Base-by-base conservation (phyloP, 129 eudicot species). In the Flaveria ramosissima region DNA sequence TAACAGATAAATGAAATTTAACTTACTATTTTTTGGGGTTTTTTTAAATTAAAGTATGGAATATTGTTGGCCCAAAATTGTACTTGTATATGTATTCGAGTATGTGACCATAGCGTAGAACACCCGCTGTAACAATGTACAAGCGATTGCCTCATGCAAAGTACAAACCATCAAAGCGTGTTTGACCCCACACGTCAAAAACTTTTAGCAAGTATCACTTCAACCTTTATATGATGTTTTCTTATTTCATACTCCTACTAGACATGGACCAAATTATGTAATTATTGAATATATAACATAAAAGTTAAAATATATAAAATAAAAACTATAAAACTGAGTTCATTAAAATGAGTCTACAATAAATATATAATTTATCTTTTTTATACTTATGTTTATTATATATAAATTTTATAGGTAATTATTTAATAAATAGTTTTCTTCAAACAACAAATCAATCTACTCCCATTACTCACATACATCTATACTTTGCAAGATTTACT, bases 141-240 rank as follows among this genome's bases (percentile, higher is more conserved):
- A 80, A 65, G 79, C 42, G 32, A 74, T 73, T 66, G 42, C 64
- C 59, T 73, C 84, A 73, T 55, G 62, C 51, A 80, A 66, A 42
- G 84, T 80, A 73, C 84, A 73, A 65, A 20, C 70, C 68, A 53
- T 80, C 71, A 73, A 73, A 55, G 70, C 60, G 1, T 30, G 20
- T 66, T 51, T 32, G 73, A 76, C 66, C 59, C 19, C 59, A 20
- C 69, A 30, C 46, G 8, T 32, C 15, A 27, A 15, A 2, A 63
- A 11, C 11, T 45, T 30, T 15, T 16, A 27, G 45, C n/a, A 13
- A 30, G 45, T 63, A 14, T 63, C 45, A 15, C 3, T 60, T 11
- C 13, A 60, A 23, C 66, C 41, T 60, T 23, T 60, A 4, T 2
- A 7, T 20, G 3, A 55, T 17, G 62, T 55, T 55, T 55, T 55